These are phyloP conservation scores for Pelargonium fulgidum DNA, from an alignment of 441 rosid genomes.

Conservation along the genomic window DNA sequence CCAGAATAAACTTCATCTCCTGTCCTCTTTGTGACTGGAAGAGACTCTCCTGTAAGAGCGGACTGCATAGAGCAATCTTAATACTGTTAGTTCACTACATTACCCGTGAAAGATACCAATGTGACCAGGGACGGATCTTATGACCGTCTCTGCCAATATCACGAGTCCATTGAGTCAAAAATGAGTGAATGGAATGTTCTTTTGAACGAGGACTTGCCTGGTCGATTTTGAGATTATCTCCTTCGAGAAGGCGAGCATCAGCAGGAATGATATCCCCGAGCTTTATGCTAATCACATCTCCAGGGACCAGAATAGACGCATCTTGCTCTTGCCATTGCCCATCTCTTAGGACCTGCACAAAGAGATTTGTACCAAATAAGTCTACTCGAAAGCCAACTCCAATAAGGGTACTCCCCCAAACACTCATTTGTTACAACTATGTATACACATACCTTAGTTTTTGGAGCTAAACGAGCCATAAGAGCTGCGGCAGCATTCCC, in stretches of 20 bases:
- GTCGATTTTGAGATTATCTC: constrained; percentile 83
- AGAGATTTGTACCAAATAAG: not conserved
- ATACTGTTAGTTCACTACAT: not conserved
- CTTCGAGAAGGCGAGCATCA: constrained; percentile 86
- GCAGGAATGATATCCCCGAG: constrained; percentile 95
- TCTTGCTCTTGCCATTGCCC: constrained; percentile 86
- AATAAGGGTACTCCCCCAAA: not conserved
- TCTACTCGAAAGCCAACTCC: no score
- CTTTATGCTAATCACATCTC: constrained; percentile 85
- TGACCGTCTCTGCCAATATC: no score
- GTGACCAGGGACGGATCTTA: no score
- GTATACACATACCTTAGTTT: constrained; percentile 49
- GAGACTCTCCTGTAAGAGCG: constrained; percentile 88
- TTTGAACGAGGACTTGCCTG: constrained; percentile 44
- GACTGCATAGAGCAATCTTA: constrained; percentile 43
- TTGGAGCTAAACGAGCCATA: constrained; percentile 85
- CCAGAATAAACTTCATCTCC: constrained; percentile 91
- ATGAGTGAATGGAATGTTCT: not conserved
- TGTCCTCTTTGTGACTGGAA: constrained; percentile 77
- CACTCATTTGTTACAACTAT: no score
- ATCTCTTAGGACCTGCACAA: constrained; percentile 75
- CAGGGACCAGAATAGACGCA: constrained; percentile 76
- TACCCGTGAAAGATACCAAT: no score
- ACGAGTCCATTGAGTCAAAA: no score
- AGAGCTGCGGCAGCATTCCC: constrained; percentile 86